Evolutionary conservation across 305 asterid genomes (phyloP), one percentile per base, ranked within the genome.

Genomic region (Ilex paraguariensis): DNA sequence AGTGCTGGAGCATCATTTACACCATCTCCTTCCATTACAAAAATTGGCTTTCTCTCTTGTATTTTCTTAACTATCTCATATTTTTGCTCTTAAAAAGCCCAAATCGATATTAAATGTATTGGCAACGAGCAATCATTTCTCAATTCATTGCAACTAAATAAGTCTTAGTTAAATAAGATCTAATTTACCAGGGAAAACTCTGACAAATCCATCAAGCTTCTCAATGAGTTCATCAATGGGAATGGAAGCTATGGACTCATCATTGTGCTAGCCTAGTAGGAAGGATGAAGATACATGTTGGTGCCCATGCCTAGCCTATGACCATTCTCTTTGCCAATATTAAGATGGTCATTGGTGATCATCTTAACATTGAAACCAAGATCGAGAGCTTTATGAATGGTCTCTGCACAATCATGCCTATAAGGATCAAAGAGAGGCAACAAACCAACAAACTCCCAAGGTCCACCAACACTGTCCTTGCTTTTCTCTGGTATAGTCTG

Each of bases 291-390:
- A 55, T 84, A 84, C 93, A 85, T 80, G 81, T 82, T 81, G 52
- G 87, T 82, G 5, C 89, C 89, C 89, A 82, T 85, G 7, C 93
- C 92, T 10, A 85, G 85, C 65, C 93, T 77, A 5, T 89, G 82
- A 0, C 85, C 89, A 0, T 90, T 85, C 60, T 85, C 90, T 61
- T 82, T 85, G 13, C 90, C 89, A 10, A 85, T 85, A 70, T 90
- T 87, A 8, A 85, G 84, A 61, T 85, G 90, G 53, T 85, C 93
- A 31, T 90, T 90, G 0, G 87, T 83, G 71, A 85, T 83, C 92
- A 85, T 82, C 86, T 85, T 85, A 45, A 84, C 91, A 32, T 78
- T 80, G 44, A 84, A 84, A 32, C 91, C 91, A 14, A 84, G 88
- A 10, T 82, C 81, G 60, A 84, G 82, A 62, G 91, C 91, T 62